These are phyloP conservation scores for Kuraishia borneana DNA, from an alignment of 805 yeast species.

Conservation along the genomic window DNA sequence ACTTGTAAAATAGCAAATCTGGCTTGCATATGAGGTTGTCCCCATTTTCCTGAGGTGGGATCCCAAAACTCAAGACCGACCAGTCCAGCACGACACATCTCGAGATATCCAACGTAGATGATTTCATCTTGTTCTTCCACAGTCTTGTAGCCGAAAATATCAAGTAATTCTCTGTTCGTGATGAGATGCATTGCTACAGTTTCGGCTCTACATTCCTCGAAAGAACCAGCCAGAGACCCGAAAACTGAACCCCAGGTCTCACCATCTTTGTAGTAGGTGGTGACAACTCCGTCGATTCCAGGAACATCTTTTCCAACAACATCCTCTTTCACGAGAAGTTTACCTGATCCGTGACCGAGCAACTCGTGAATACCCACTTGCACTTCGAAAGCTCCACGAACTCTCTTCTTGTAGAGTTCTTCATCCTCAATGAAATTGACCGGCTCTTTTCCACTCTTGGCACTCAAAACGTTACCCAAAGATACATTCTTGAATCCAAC, in stretches of 20 bases:
- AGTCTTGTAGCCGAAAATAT: constrained; percentile 58
- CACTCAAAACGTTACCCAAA: constrained; percentile 72
- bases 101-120: constrained; percentile 55
- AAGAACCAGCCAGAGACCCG: constrained; percentile 75
- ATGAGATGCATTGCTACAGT: constrained; percentile 75
- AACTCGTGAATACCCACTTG: constrained; percentile 92
- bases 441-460: constrained; percentile 59
- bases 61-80: constrained; percentile 82
- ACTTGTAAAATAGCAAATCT: constrained; percentile 76
- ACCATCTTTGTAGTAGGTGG: constrained; percentile 64
- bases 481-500: constrained; percentile 86
- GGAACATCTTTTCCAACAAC: constrained; percentile 48
- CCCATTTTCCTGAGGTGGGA: constrained; percentile 75
- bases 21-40: constrained; percentile 93
- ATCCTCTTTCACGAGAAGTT: constrained; percentile 45
- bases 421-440: constrained; percentile 53
- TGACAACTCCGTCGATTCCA: constrained; percentile 48
- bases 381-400: constrained; percentile 79
- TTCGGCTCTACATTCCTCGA: constrained; percentile 91
- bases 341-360: constrained; percentile 88
- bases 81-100: constrained; percentile 85
- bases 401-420: constrained; percentile 53
- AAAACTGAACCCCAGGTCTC: constrained; percentile 89
- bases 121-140: constrained; percentile 52
- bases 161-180: constrained; percentile 54